phyloP scores from a whole-genome alignment of 2,329 filamentous ascomycete species.

The Fusarium metavorans region DNA sequence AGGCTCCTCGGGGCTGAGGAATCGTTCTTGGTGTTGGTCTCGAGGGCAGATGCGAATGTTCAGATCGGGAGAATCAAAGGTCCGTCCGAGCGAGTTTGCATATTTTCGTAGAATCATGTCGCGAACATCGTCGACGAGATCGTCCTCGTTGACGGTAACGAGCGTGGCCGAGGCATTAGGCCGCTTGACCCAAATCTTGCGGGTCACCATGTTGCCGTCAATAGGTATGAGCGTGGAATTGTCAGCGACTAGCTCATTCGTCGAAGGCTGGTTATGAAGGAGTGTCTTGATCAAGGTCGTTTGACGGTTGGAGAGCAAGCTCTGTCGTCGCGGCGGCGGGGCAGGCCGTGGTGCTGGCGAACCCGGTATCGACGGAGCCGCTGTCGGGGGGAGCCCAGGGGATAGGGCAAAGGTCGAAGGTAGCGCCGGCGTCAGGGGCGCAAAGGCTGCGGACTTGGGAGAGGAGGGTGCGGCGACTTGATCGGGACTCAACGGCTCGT shows the following conservation, averaged over 20 bases:
- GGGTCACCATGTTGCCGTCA: slow-evolving; percentile 68
- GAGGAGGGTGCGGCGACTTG: slow-evolving; percentile 37
- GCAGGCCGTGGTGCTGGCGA: slow-evolving; percentile 34
- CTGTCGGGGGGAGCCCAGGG: slow-evolving; percentile 35
- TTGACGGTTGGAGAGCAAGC: slow-evolving; percentile 54
- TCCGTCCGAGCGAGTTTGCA: slow-evolving; percentile 88
- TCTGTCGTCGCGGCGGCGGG: slow-evolving; percentile 47
- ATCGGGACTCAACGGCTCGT: slow-evolving; percentile 44
- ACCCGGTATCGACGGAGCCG: slow-evolving; percentile 21
- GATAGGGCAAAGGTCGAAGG: slow-evolving; percentile 57
- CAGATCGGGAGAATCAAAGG: slow-evolving; percentile 92
- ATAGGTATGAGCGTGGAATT: slow-evolving; percentile 48
- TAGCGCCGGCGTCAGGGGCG: slow-evolving; percentile 19
- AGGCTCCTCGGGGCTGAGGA: slow-evolving; percentile 86
- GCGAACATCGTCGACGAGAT: slow-evolving; percentile 93
- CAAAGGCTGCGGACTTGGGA: slow-evolving; percentile 25
- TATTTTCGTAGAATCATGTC: slow-evolving; percentile 95
- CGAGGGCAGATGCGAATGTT: slow-evolving; percentile 81
- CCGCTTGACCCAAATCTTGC: slow-evolving; percentile 96
- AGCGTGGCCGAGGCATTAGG: slow-evolving; percentile 87
- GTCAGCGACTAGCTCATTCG: slow-evolving; percentile 38
- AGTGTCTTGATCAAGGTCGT: slow-evolving; percentile 49
- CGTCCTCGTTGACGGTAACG: slow-evolving; percentile 86
- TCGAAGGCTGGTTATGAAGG: slow-evolving; percentile 41
- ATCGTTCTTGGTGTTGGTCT: slow-evolving; percentile 73